Evolutionary conservation across 2,329 filamentous ascomycete species (phyloP).

Genomic region (Paraphaeosphaeria minitans): DNA sequence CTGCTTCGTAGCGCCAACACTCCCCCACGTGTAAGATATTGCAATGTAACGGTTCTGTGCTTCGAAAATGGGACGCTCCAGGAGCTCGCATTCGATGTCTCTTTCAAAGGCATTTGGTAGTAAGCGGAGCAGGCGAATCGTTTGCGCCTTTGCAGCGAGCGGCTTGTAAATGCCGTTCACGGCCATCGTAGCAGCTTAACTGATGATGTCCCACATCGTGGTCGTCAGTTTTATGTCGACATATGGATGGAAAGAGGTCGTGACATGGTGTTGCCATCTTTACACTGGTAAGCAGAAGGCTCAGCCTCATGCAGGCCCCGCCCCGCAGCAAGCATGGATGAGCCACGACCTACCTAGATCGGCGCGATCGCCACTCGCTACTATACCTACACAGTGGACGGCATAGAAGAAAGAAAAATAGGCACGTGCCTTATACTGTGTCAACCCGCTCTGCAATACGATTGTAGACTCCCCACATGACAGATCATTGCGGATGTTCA

Average conservation of each 20-base stretch:
- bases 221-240: background rate
- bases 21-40: slow-evolving; percentile 23
- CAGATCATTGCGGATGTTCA: too few species aligned
- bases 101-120: slow-evolving; percentile 7
- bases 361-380: too few species aligned
- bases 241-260: background rate
- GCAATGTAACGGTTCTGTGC: slow-evolving; percentile 16
- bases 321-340: background rate
- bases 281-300: background rate
- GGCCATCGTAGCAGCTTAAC: background rate
- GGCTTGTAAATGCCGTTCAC: background rate
- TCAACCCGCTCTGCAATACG: too few species aligned
- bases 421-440: too few species aligned
- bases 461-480: too few species aligned
- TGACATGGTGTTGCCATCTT: background rate
- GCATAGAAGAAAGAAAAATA: too few species aligned
- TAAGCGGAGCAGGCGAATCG: slow-evolving; percentile 7
- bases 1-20: slow-evolving; percentile 10
- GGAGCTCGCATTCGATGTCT: slow-evolving; percentile 15
- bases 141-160: background rate
- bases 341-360: too few species aligned
- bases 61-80: slow-evolving; percentile 10
- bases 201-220: background rate
- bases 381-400: too few species aligned
- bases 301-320: background rate